Percentiles rank a stretch among this genome's conserved stretches.
Evolutionary conservation across 768 basidiomycete species (phyloP).

Genomic region (Suillus bovinus): DNA sequence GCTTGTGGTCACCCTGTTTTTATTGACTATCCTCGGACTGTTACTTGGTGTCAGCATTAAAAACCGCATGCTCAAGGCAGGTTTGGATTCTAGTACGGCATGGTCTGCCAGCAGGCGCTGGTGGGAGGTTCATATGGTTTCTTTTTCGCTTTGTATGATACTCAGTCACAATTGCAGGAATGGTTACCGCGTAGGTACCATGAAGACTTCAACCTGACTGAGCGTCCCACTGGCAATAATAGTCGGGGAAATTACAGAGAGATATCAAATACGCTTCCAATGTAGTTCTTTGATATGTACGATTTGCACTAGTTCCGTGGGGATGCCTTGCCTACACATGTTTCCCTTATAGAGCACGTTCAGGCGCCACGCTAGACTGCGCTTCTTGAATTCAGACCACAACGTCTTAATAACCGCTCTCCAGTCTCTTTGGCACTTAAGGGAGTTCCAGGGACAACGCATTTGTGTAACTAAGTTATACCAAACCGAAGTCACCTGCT

Average conservation of each 20-base stretch:
- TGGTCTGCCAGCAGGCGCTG: conserved; percentile 69
- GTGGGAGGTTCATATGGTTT: conserved; percentile 71
- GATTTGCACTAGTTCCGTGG: not conserved
- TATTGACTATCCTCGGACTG: conserved; percentile 84
- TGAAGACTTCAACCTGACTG: conserved; percentile 53
- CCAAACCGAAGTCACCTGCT: not conserved
- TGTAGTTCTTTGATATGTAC: conserved; percentile 14
- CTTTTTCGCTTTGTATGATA: conserved; percentile 14
- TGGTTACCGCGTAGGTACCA: conserved; percentile 50
- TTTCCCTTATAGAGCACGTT: not conserved
- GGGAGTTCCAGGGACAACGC: not conserved
- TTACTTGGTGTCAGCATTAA: conserved; percentile 84
- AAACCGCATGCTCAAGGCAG: conserved; percentile 78
- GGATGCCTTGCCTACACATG: not conserved
- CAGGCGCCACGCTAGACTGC: not conserved
- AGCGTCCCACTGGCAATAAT: conserved; percentile 30
- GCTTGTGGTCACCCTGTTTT: conserved; percentile 87
- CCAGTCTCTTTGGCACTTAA: conserved; percentile 5
- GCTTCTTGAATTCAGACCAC: conserved; percentile 7
- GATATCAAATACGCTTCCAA: conserved; percentile 34
- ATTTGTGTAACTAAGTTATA: not conserved
- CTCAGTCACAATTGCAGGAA: conserved; percentile 24
- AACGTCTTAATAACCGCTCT: conserved; percentile 6
- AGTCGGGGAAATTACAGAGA: conserved; percentile 47
- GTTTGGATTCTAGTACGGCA: conserved; percentile 59